Percentiles rank a stretch among this genome's conserved stretches.
Conservation (phyloP, 495 filamentous ascomycete genomes). For the Pseudoneurospora amorphoporcata region DNA sequence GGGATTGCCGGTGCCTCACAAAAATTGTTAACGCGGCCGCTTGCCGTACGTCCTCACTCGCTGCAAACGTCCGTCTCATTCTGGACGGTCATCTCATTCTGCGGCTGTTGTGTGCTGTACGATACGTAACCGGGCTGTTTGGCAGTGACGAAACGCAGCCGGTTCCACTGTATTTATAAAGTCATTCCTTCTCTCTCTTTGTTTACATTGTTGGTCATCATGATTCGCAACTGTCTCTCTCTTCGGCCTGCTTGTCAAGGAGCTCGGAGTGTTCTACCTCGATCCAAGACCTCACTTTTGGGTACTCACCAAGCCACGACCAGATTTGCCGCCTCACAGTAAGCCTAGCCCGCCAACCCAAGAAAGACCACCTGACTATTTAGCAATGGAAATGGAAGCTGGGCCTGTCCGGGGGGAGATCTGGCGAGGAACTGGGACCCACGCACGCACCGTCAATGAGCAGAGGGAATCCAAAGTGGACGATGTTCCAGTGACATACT, state of each 20-base stretch:
- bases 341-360: not conserved
- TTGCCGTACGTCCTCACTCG: not conserved
- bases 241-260: constrained; percentile 15
- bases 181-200: not conserved
- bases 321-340: not conserved
- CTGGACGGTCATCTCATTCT: not conserved
- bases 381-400: not conserved
- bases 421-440: not conserved
- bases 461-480: not conserved
- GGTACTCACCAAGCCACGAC: not conserved
- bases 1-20: not conserved
- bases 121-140: constrained; percentile 8
- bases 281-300: constrained; percentile 1
- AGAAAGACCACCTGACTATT: not conserved
- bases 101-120: constrained; percentile 4
- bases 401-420: not conserved
- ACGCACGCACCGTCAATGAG: not conserved
- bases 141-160: not conserved
- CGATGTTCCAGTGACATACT: not conserved
- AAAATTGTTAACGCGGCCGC: not conserved
- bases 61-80: not conserved
- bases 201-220: constrained; percentile 6
- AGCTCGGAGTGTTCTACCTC: constrained; percentile 10
- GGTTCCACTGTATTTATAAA: not conserved
- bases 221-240: constrained; percentile 17